Percentiles rank a stretch among this genome's conserved stretches.
phyloP scores from a whole-genome alignment of 176 grass and related monocot species.

The Dendrocalamus sinicus region DNA sequence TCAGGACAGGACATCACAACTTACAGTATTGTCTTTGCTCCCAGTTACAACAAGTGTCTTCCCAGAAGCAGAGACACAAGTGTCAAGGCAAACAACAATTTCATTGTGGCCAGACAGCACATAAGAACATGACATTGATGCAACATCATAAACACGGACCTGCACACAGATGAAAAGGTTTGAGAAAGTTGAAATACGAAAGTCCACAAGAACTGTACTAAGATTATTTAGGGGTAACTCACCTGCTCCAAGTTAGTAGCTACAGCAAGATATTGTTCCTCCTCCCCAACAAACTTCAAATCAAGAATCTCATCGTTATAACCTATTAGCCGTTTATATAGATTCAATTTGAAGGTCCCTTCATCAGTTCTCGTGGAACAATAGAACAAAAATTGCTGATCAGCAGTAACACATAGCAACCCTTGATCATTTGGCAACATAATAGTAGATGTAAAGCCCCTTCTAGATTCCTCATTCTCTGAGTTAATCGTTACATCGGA shows the following conservation, averaged over 20 bases:
- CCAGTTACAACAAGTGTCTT: slow-evolving; percentile 77
- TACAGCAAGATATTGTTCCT: slow-evolving; percentile 86
- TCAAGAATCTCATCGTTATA: slow-evolving; percentile 98
- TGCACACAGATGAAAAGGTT: slow-evolving; percentile 44
- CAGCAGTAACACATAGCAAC: slow-evolving; percentile 82
- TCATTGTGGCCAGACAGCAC: slow-evolving; percentile 86
- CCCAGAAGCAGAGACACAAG: slow-evolving; percentile 70
- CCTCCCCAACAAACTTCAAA: slow-evolving; percentile 86
- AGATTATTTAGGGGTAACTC: slow-evolving; percentile 11
- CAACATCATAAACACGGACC: slow-evolving; percentile 85
- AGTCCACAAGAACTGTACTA: slow-evolving; percentile 14
- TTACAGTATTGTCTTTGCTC: slow-evolving; percentile 95
- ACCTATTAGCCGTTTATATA: slow-evolving; percentile 80
- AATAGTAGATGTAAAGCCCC: slow-evolving; percentile 79
- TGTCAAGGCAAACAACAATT: slow-evolving; percentile 92
- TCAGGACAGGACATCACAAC: slow-evolving; percentile 38
- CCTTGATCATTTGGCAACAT: slow-evolving; percentile 70
- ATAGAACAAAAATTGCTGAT: slow-evolving; percentile 97
- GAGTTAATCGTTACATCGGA: slow-evolving; percentile 77
- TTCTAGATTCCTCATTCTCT: slow-evolving; percentile 78
- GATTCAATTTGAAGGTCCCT: slow-evolving; percentile 60
- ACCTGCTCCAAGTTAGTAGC: slow-evolving; percentile 99
- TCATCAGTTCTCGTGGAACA: slow-evolving; percentile 53
- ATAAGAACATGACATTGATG: slow-evolving; percentile 90
- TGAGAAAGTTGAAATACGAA: slow-evolving; percentile 37